Conservation (phyloP, 306 rosid genomes). For the Lathyrus tuberosus region DNA sequence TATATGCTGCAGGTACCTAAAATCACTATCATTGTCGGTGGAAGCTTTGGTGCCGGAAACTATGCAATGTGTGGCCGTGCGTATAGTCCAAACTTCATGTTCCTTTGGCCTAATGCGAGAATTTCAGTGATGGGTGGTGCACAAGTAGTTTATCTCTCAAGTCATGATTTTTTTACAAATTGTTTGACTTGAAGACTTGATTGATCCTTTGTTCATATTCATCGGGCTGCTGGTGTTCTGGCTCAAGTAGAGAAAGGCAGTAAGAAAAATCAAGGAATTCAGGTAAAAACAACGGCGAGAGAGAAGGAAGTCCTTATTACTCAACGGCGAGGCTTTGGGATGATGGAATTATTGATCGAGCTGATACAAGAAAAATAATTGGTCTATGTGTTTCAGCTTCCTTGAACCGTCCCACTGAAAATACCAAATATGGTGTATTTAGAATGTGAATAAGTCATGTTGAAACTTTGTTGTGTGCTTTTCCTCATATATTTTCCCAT, state of each 20-base stretch:
- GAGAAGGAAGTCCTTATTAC: conserved; percentile 86
- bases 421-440: too few relatives aligned
- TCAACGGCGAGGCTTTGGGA: conserved; percentile 97
- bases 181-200: conserved; percentile 10
- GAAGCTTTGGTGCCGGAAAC: conserved; percentile 98
- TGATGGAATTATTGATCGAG: conserved; percentile 94
- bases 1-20: too few relatives aligned
- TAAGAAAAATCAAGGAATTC: conserved; percentile 89
- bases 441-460: too few relatives aligned
- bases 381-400: too few relatives aligned
- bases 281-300: conserved; percentile 66
- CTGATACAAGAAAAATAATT: conserved; percentile 81
- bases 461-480: too few relatives aligned
- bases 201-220: conserved; percentile 22
- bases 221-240: conserved; percentile 95
- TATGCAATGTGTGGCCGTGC: conserved; percentile 99
- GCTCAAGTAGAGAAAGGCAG: conserved; percentile 83
- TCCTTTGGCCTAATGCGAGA: conserved; percentile 96
- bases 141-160: conserved; percentile 61
- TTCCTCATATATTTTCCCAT: too few relatives aligned
- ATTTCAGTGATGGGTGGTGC: conserved; percentile 99
- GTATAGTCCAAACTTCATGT: conserved; percentile 91
- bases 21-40: conserved; percentile 79
- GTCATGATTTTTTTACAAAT: conserved; percentile 22
- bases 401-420: too few relatives aligned